Conservation (phyloP, 306 rosid species). For the Sicyos edulis region DNA sequence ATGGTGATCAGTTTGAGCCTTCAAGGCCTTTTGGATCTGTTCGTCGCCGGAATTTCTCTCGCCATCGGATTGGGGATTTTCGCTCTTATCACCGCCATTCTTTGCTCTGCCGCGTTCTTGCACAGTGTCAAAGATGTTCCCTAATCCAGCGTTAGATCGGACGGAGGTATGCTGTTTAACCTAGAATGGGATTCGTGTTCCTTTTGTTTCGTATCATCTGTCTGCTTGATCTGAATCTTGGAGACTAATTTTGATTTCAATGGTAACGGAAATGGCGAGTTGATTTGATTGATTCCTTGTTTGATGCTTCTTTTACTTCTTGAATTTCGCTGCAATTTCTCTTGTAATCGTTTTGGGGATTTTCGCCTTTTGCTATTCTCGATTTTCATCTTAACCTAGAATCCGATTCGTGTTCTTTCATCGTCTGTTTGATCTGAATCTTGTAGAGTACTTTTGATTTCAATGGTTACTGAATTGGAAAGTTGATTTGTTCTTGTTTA, state of each 20-base stretch:
- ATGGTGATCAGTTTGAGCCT: slow-evolving; percentile 40
- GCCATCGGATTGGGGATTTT: slow-evolving; percentile 46
- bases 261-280: neutral
- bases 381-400: neutral
- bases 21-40: slow-evolving; percentile 55
- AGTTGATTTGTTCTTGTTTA: neutral
- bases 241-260: neutral
- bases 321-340: neutral
- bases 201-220: neutral
- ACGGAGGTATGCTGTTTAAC: slow-evolving; percentile 1
- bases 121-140: slow-evolving; percentile 43
- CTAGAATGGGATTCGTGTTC: neutral
- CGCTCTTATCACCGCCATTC: slow-evolving; percentile 57
- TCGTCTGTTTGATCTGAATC: slow-evolving; percentile 8
- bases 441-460: neutral
- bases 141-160: slow-evolving; percentile 23
- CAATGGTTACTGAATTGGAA: neutral
- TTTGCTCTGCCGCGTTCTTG: slow-evolving; percentile 62
- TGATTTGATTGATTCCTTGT: neutral
- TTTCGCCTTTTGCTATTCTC: neutral
- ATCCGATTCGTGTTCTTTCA: neutral
- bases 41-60: slow-evolving; percentile 62
- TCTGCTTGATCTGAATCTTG: slow-evolving; percentile 7
- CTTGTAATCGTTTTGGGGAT: too few relatives aligned
- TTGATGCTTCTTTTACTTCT: neutral